Evolutionary conservation across 352 stramenopile species (phyloP).

Genomic region (Globisporangium lucens): DNA sequence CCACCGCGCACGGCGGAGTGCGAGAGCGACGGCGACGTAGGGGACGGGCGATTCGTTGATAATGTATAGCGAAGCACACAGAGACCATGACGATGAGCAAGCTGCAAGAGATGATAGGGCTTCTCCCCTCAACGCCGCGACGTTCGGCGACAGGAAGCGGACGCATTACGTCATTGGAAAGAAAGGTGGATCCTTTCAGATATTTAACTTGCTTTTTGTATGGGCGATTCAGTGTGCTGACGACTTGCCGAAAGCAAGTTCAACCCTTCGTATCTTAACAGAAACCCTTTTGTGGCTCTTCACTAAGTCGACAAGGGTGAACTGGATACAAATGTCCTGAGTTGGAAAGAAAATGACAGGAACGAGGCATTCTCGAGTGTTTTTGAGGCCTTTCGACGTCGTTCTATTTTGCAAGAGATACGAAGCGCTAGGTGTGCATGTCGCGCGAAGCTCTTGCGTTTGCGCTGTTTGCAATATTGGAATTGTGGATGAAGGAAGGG

Average conservation of each 20-base stretch:
- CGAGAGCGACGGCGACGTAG: not conserved
- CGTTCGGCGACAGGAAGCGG: not conserved
- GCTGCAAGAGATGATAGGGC: not conserved
- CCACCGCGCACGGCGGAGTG: no score
- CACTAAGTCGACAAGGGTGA: conserved; percentile 6
- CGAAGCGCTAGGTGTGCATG: not conserved
- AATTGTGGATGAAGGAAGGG: not conserved
- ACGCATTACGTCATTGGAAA: not conserved
- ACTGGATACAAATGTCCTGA: not conserved
- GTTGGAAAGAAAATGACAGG: not conserved
- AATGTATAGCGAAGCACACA: not conserved
- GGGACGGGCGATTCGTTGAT: not conserved
- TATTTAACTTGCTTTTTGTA: not conserved
- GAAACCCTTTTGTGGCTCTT: not conserved
- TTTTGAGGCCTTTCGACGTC: no score
- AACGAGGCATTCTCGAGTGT: not conserved
- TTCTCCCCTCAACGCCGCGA: not conserved
- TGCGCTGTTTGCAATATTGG: not conserved
- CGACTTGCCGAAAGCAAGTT: conserved; percentile 4
- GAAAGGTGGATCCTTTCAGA: not conserved
- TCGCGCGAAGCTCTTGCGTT: conserved; percentile 3
- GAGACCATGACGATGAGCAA: not conserved
- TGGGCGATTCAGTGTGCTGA: not conserved
- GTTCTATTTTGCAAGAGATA: not conserved
- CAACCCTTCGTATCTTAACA: conserved; percentile 10